Percentiles rank a stretch among this genome's conserved stretches.
Evolutionary conservation across 73 alveolate genomes (phyloP).

Genomic region (Effrenium voratum): DNA sequence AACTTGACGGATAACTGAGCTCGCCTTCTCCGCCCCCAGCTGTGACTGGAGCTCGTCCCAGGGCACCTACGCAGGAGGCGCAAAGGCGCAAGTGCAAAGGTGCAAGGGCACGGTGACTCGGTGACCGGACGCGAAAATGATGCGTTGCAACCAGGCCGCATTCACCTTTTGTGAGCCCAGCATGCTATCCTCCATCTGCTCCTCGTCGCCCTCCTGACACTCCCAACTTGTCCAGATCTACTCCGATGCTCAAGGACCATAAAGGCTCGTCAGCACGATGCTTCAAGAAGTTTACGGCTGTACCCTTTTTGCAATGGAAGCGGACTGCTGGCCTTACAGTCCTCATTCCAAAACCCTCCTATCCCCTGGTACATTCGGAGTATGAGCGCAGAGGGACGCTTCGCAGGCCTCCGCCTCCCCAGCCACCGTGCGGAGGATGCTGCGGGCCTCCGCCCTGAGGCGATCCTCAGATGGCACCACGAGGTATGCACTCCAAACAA

Average conservation of each 20-base stretch:
- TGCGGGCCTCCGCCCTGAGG: constrained; percentile 77
- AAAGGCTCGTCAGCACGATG: no score
- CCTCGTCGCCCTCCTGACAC: constrained; percentile 70
- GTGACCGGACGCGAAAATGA: no score
- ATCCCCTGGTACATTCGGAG: no score
- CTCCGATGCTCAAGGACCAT: no score
- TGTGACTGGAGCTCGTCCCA: constrained; percentile 91
- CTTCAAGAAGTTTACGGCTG: no score
- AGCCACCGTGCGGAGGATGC: constrained; percentile 67
- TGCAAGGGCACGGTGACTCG: background rate
- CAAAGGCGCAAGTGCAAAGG: background rate
- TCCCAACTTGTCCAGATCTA: no score
- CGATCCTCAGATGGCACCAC: background rate
- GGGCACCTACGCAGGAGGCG: constrained; percentile 32
- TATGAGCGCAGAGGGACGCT: no score
- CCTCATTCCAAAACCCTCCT: no score
- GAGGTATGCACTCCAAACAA: background rate
- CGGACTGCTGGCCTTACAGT: no score
- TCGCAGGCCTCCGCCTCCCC: constrained; percentile 83
- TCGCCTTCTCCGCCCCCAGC: constrained; percentile 61
- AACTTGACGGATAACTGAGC: background rate
- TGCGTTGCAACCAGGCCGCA: background rate
- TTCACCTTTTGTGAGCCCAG: constrained; percentile 49
- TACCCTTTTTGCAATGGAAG: no score
- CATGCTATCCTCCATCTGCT: constrained; percentile 56